Evolutionary conservation across 441 rosid species (phyloP).

Genomic region (Erysimum cheiri): DNA sequence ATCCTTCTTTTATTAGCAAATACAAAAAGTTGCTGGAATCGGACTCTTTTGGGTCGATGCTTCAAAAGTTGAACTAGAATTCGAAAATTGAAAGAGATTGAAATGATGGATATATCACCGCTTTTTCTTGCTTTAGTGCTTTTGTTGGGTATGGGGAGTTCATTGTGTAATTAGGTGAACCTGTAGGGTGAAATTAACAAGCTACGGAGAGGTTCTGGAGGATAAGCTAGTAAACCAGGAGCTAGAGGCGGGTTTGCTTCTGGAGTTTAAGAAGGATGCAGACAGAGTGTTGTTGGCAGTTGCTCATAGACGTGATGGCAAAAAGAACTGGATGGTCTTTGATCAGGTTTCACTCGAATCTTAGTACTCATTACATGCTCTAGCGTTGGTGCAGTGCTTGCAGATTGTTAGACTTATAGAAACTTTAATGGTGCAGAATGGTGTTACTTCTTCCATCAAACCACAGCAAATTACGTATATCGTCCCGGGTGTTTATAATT

Average conservation of each 20-base stretch:
- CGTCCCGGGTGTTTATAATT: constrained; percentile 77
- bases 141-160: constrained; percentile 16
- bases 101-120: background rate
- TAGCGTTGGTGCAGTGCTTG: background rate
- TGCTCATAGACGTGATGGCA: constrained; percentile 87
- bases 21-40: background rate
- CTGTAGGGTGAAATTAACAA: constrained; percentile 62
- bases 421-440: constrained; percentile 61
- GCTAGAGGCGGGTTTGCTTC: constrained; percentile 68
- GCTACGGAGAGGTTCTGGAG: constrained; percentile 69
- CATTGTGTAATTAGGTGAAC: constrained; percentile 38
- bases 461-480: constrained; percentile 84
- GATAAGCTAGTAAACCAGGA: constrained; percentile 70
- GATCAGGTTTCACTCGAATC: constrained; percentile 88
- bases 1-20: constrained; percentile 7
- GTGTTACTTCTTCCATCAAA: constrained; percentile 71
- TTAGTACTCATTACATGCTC: constrained; percentile 43
- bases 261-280: constrained; percentile 89
- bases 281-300: constrained; percentile 83
- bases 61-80: background rate
- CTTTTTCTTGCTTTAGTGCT: constrained; percentile 1
- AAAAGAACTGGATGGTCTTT: constrained; percentile 97
- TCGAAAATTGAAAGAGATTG: constrained; percentile 1
- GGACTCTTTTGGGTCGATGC: no score
- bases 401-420: constrained; percentile 22